phyloP scores from a whole-genome alignment of 2,329 filamentous ascomycete genomes.

The Coniochaeta ligniaria region DNA sequence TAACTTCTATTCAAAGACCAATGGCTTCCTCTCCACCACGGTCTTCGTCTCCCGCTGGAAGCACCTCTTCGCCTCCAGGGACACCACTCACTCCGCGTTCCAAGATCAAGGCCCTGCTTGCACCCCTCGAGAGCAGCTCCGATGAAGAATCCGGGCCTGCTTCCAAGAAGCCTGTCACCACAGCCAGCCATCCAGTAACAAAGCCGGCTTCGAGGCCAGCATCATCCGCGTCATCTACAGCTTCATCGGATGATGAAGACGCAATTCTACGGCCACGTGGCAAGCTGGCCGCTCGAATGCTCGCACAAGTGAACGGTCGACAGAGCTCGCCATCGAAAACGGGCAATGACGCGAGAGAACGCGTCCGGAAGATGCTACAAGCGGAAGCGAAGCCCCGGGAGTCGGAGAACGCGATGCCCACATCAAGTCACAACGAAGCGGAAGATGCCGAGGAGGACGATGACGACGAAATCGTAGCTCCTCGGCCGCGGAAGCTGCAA shows the following conservation, averaged over 20 bases:
- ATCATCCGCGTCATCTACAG: background rate
- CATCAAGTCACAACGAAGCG: slow-evolving; percentile 16
- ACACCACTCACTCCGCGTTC: slow-evolving; percentile 21
- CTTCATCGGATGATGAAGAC: slow-evolving; percentile 27
- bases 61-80: slow-evolving; percentile 30
- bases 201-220: background rate
- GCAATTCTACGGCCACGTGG: slow-evolving; percentile 50
- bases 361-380: slow-evolving; percentile 35
- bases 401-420: background rate
- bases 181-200: background rate
- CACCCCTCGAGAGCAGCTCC: slow-evolving; percentile 40
- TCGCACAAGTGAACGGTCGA: slow-evolving; percentile 21
- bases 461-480: slow-evolving; percentile 32
- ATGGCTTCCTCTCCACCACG: slow-evolving; percentile 39
- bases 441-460: slow-evolving; percentile 25
- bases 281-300: slow-evolving; percentile 58
- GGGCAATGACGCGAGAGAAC: slow-evolving; percentile 29
- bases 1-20: slow-evolving; percentile 8
- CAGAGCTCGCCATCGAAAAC: slow-evolving; percentile 15
- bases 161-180: background rate
- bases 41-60: slow-evolving; percentile 35
- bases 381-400: slow-evolving; percentile 17
- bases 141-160: slow-evolving; percentile 27
- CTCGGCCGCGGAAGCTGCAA: slow-evolving; percentile 31
- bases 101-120: slow-evolving; percentile 48